These are phyloP conservation scores for Esteya vermicola DNA, from an alignment of 2,329 filamentous ascomycete genomes.

Conservation along the genomic window DNA sequence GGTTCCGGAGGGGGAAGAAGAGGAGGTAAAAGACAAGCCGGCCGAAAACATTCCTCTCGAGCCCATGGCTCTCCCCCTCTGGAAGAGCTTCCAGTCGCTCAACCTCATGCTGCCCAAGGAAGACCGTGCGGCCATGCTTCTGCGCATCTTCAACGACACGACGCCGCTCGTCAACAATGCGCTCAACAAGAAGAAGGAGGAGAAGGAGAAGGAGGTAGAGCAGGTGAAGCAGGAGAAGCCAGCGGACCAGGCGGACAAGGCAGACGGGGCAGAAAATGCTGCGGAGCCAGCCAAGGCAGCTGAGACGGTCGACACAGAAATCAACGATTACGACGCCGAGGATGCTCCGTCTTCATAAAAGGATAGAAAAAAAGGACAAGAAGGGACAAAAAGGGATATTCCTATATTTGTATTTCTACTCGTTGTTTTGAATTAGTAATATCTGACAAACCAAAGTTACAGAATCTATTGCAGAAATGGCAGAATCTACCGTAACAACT, in stretches of 20 bases:
- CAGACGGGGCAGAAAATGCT: conserved; percentile 2
- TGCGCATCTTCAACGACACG: conserved; percentile 82
- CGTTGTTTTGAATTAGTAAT: not conserved
- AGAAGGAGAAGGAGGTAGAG: conserved; percentile 20
- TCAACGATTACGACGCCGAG: conserved; percentile 10
- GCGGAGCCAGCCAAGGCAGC: conserved; percentile 1
- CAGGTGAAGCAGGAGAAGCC: conserved; percentile 16
- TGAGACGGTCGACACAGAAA: not conserved
- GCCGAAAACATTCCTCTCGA: conserved; percentile 30
- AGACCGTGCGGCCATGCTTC: conserved; percentile 80
- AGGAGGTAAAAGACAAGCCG: not conserved
- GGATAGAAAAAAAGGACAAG: not conserved
- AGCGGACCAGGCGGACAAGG: not conserved
- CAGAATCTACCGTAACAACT: too few species aligned
- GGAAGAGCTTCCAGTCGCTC: conserved; percentile 81
- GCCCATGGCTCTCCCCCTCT: conserved; percentile 77
- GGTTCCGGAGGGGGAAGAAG: not conserved
- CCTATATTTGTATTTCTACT: too few species aligned
- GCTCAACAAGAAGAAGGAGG: conserved; percentile 29
- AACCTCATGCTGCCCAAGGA: conserved; percentile 99
- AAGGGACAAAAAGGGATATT: not conserved
- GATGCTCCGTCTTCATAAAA: conserved; percentile 9
- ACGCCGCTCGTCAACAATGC: conserved; percentile 65
- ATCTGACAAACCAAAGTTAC: not conserved
- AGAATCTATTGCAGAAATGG: too few species aligned